Evolutionary conservation across 1,139 yeast species (phyloP).

Genomic region (Petasospora fabianii): DNA sequence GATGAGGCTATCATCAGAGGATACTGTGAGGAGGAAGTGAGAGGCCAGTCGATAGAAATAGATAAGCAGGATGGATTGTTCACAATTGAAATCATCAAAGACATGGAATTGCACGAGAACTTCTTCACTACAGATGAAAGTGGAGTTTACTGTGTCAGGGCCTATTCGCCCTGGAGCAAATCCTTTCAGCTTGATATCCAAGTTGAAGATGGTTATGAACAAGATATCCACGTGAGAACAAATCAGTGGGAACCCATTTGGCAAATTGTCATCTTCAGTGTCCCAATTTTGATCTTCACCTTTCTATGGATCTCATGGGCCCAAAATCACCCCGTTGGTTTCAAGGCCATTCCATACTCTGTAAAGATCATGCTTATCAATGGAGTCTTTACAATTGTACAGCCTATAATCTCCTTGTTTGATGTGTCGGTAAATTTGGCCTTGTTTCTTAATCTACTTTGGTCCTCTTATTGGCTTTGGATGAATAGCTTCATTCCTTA

Average conservation of each 20-base stretch:
- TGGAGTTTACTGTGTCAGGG: not conserved
- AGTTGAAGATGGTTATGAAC: not conserved
- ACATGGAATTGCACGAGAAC: not conserved
- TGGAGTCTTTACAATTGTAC: too few relatives aligned
- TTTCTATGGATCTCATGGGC: too few relatives aligned
- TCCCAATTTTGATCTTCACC: not conserved
- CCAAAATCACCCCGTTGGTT: too few relatives aligned
- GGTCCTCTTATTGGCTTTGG: too few relatives aligned
- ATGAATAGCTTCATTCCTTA: too few relatives aligned
- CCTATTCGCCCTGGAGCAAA: not conserved
- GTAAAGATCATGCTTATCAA: too few relatives aligned
- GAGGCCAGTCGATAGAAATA: not conserved
- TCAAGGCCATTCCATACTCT: too few relatives aligned
- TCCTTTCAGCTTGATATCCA: not conserved
- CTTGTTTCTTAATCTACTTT: too few relatives aligned
- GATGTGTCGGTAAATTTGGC: too few relatives aligned
- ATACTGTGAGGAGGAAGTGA: conserved; percentile 2
- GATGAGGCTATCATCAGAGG: conserved; percentile 1
- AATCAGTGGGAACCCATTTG: not conserved
- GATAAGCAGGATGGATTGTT: not conserved
- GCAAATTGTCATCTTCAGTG: not conserved
- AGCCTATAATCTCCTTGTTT: too few relatives aligned
- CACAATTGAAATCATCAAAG: not conserved
- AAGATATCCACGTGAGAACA: not conserved
- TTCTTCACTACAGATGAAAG: not conserved